Conservation (phyloP, 495 filamentous ascomycete genomes). For the Penicillium odoratum region DNA sequence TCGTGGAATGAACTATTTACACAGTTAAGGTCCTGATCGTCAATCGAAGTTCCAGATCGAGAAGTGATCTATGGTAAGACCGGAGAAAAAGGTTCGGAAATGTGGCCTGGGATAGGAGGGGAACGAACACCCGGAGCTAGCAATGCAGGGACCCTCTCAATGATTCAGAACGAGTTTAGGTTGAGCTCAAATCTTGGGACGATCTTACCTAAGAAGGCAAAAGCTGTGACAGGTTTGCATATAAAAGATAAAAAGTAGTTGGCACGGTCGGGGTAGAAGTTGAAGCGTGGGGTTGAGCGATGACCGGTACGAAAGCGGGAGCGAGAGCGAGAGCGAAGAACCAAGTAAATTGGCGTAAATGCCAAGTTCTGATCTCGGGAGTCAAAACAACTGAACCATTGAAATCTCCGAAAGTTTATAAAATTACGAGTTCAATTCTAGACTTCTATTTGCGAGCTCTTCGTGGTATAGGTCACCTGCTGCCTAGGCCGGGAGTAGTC, state of each 20-base stretch:
- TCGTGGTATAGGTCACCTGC: no score
- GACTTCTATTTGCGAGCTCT: neutral
- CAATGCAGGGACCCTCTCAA: neutral
- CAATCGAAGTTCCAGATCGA: neutral
- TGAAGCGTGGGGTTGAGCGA: neutral
- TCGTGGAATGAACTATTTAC: neutral
- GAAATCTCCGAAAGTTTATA: neutral
- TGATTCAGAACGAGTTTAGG: neutral
- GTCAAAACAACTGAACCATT: neutral
- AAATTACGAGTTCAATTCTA: neutral
- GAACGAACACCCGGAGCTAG: neutral
- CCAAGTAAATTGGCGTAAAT: slow-evolving; percentile 35
- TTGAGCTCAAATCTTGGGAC: neutral
- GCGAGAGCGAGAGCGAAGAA: neutral
- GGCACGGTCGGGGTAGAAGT: neutral
- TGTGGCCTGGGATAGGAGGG: neutral
- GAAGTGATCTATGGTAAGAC: neutral
- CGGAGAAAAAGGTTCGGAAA: neutral
- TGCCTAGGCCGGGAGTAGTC: no score
- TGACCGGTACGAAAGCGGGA: neutral
- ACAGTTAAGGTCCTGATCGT: neutral
- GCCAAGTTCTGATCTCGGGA: neutral
- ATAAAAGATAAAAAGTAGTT: neutral
- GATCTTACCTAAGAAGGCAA: neutral
- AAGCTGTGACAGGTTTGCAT: neutral